Evolutionary conservation across 768 basidiomycete species (phyloP), one percentile per base, ranked within the genome.

Genomic region (Suillus subalutaceus): DNA sequence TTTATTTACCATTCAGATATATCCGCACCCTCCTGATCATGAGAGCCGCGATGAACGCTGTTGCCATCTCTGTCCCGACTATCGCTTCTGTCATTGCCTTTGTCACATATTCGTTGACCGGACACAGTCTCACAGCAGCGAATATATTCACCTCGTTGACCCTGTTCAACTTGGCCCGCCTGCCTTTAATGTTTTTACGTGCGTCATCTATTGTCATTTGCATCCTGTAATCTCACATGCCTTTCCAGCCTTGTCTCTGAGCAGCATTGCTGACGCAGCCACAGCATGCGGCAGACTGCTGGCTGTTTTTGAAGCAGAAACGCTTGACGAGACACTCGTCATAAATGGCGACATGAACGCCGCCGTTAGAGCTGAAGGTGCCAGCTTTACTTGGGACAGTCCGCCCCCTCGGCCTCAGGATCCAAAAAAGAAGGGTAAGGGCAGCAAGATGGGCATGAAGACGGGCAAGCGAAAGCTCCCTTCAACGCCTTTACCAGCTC

Each of bases 311-410:
- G 89, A 90, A 62, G 94, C 94, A 1, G 96, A 98, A 74, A 79
- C 87, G 7, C 80, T 92, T 8, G 82, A 85, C 4, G 87, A 90
- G 57, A 84, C 83, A 0, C 83, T 86, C 62, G 72, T 80, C 6
- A 78, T 88, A 18, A 88, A 95, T 70, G 75, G 76, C 1, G 72
- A 80, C 16, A 74, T 92, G 37, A 81, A 86, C n/a, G 76, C 80
- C 38, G 96, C 94, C 2, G 71, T 97, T 62, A 82, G 84, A 64
- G 85, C 93, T 55, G 80, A 85, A 58, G 82, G 84, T 63, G 94
- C 88, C 6, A 84, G 88, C 13, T 97, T 97, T 78, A 88, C 88
- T 1, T 98, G 96, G 96, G 96, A 97, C 71, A 84, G 88, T 5
- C 86, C 90, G 1, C 88, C 90, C 0, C 84, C 86, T 1, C 84